Conservation (phyloP, 1,284 basidiomycete species). For the Wallemia ichthyophaga region DNA sequence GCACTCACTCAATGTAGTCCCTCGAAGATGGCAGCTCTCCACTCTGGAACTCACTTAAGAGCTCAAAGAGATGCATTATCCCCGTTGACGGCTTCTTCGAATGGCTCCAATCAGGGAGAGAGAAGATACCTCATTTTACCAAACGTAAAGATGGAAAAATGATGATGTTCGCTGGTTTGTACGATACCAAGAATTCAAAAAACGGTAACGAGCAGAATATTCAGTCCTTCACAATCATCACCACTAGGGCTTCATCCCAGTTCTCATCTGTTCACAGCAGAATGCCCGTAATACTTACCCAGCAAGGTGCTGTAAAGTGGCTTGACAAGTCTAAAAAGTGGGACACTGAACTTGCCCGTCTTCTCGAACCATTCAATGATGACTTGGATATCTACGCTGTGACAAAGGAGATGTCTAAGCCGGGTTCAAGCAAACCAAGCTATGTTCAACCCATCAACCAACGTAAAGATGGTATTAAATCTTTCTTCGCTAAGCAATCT, state of each 20-base stretch:
- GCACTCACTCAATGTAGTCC: no score
- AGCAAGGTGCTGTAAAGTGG: conserved; percentile 1
- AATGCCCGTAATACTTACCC: conserved; percentile 3
- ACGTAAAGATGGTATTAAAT: conserved; percentile 61
- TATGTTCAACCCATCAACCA: conserved; percentile 51
- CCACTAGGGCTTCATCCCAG: conserved; percentile 1
- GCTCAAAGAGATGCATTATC: neutral
- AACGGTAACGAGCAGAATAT: neutral
- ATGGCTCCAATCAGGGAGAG: conserved; percentile 1
- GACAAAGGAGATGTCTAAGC: conserved; percentile 33
- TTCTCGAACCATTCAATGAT: neutral
- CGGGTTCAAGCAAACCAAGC: conserved; percentile 46
- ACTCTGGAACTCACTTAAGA: neutral
- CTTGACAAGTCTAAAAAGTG: conserved; percentile 2
- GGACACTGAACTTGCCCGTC: neutral
- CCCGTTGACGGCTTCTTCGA: conserved; percentile 3
- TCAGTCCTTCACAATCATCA: conserved; percentile 5
- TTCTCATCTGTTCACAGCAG: conserved; percentile 3
- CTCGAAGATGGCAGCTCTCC: neutral
- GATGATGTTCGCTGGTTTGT: conserved; percentile 3
- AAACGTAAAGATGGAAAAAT: neutral
- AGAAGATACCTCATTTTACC: conserved; percentile 1
- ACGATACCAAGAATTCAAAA: conserved; percentile 4
- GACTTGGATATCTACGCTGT: neutral
- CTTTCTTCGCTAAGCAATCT: conserved; percentile 45